phyloP scores from a whole-genome alignment of 352 stramenopile genomes.

The Phytophthora pinifolia region DNA sequence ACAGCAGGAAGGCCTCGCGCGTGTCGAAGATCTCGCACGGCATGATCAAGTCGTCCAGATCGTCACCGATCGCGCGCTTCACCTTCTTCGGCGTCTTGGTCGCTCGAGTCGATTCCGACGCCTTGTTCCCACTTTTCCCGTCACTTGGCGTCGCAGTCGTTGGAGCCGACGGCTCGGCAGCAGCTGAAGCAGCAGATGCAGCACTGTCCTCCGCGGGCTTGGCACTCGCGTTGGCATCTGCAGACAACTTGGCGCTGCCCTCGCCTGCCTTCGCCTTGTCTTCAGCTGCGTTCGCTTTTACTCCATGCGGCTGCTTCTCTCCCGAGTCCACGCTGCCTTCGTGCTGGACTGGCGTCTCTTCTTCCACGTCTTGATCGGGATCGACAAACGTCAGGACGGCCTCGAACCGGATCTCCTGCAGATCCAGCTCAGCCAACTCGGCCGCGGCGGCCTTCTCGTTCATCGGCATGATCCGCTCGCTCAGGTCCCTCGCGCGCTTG shows the following conservation, averaged over 20 bases:
- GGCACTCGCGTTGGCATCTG: slow-evolving; percentile 4
- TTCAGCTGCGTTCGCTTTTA: slow-evolving; percentile 11
- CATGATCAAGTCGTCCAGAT: slow-evolving; percentile 93
- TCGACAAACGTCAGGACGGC: slow-evolving; percentile 59
- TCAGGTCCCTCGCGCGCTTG: slow-evolving; percentile 68
- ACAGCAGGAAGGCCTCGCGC: slow-evolving; percentile 88
- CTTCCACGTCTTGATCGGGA: slow-evolving; percentile 25
- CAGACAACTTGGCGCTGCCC: slow-evolving; percentile 26
- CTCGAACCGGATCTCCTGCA: slow-evolving; percentile 85
- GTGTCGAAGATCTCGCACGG: slow-evolving; percentile 97
- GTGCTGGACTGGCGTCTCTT: slow-evolving; percentile 15
- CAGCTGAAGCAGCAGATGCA: not conserved
- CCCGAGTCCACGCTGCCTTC: slow-evolving; percentile 12
- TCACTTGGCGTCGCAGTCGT: slow-evolving; percentile 29
- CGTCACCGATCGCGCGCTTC: slow-evolving; percentile 46
- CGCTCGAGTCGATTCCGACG: slow-evolving; percentile 19
- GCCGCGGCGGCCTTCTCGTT: slow-evolving; percentile 59
- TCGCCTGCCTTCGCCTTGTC: slow-evolving; percentile 21
- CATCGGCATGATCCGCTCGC: slow-evolving; percentile 56
- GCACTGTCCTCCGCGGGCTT: not conserved
- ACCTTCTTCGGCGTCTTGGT: slow-evolving; percentile 25
- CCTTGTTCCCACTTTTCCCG: too few species aligned
- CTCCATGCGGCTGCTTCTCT: slow-evolving; percentile 20
- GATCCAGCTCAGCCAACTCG: slow-evolving; percentile 69
- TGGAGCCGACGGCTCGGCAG: slow-evolving; percentile 9